Evolutionary conservation across 1,139 yeast species (phyloP), one percentile per base, ranked within the genome.

Genomic region (Pichia sp.): DNA sequence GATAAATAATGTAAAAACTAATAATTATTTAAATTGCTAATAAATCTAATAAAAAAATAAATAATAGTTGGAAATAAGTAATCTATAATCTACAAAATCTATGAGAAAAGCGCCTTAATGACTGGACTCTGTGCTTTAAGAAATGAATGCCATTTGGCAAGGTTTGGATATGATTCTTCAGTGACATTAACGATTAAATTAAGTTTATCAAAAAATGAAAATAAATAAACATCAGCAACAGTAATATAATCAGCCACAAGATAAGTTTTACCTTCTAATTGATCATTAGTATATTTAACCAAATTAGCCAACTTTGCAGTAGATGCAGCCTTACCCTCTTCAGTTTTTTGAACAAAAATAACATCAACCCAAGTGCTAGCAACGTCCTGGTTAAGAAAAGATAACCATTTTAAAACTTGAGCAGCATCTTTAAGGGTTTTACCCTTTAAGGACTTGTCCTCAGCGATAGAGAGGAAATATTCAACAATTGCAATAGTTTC

Each of bases 401-500:
- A 61, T 50, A 60, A 49, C 69, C 68, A 66, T 54, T 59, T 64
- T 55, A 59, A 52, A 51, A 63, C 57, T 54, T 60, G 61, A 36
- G 67, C 66, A 55, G 59, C 57, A 52, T 66, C 67, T 42, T 53
- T 45, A 47, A 54, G 45, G 55, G 54, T 58, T 51, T 56, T 54
- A 38, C 63, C 63, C 28, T 45, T 57, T 44, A 57, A 66, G 19
- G 58, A 62, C 25, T 33, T 31, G 13, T 49, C 27, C 10, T 34
- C 16, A 30, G 61, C 51, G 30, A 67, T 58, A 3, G 52, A 28
- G 51, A 60, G 55, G 22, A 69, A 53, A 60, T 65, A 66, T 47
- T 59, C 55, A 44, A 62, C 49, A 44, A 66, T 56, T 46, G 70
- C 68, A 45, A 63, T 48, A 31, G 58, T 56, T 58, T 66, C 70